Evolutionary conservation across 306 rosid genomes (phyloP), one percentile per base, ranked within the genome.

Genomic region (Leucaena leucocephala): DNA sequence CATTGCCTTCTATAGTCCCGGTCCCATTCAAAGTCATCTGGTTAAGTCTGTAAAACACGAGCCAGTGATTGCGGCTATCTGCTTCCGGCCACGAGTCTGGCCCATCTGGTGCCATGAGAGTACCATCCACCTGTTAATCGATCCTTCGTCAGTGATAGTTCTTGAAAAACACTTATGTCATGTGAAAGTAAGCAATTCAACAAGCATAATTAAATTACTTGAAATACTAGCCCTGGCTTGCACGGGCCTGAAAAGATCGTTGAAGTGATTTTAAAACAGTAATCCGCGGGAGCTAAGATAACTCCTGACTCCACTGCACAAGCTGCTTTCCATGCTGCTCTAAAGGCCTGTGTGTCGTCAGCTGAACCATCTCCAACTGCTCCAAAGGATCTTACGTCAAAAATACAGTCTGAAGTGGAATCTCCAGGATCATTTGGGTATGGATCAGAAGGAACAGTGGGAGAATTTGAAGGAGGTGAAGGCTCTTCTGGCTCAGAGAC

Each of bases 171-270:
- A 27, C 27, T 27, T 27, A 27, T 27, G 27, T 27, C 27, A 27
- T 27, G 27, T 58, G 17, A 33, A 13, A 61, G 40, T 61, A 61
- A 58, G 45, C 62, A 13, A 50, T 61, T 19, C 0, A 21, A 11
- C 3, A 72, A 27, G 48, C 57, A 74, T 22, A 27, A 27, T 27
- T 27, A 27, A 17, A 54, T 92, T 77, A 95, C 98, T 85, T 95
- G 94, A 77, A 96, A 89, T 10, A 90, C 92, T 15, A 96, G 86
- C 79, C 99, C 97, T 22, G 97, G 98, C 77, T 87, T 86, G 89
- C 99, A 96, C 21, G 99, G 98, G 49, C 99, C 99, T 5, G 97
- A 76, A 43, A 96, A 96, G 70, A 96, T 96, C 0, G 97, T 93
- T 4, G 99, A 96, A 78, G 94, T 96, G 75, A 96, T 91, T 69